Evolutionary conservation across 176 grass and related monocot species (phyloP), one percentile per base, ranked within the genome.

Genomic region (Ampelocalamus luodianensis): DNA sequence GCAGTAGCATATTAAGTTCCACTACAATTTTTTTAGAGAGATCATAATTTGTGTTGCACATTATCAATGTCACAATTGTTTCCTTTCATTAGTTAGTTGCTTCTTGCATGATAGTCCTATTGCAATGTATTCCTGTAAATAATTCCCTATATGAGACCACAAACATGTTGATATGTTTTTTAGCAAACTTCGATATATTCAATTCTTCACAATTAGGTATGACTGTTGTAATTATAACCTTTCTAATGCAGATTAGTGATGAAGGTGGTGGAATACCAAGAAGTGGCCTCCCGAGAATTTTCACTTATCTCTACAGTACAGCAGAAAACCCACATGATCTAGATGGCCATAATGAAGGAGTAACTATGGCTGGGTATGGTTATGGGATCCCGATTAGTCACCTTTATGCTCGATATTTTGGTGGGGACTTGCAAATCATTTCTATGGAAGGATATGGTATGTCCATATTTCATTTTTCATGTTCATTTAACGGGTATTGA

Each of bases 381-480:
- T 98, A 81, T 80, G 96, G 96, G 22, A 84, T 98, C 27, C 96
- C 96, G 1, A 98, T 98, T 70, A 93, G 93, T 68, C 96, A 93
- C 65, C 91, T 98, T 51, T 98, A 98, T 82, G 96, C 93, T 79
- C 85, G 93, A 81, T 98, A 98, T 90, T 98, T 98, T 64, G 96
- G 96, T 54, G 96, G 96, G 6, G 96, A 98, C 80, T 56, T 98
- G 74, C 93, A 98, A 83, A 95, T 98, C 50, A 95, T 98, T 78
- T 95, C 96, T 45, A 98, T 98, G 96, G 96, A 98, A 90, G 96
- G 96, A 93, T 98, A 98, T 80, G 96, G 96, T 98, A 92, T 72
- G 85, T 61, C 50, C 53, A 76, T 70, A 37, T 68, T 66, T 79
- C 55, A 61, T 13, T 71, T 61, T 46, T 43, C 49, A 40, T 88